Evolutionary conservation across 2,329 filamentous ascomycete genomes (phyloP).

Genomic region (Mycosphaerella sp.): DNA sequence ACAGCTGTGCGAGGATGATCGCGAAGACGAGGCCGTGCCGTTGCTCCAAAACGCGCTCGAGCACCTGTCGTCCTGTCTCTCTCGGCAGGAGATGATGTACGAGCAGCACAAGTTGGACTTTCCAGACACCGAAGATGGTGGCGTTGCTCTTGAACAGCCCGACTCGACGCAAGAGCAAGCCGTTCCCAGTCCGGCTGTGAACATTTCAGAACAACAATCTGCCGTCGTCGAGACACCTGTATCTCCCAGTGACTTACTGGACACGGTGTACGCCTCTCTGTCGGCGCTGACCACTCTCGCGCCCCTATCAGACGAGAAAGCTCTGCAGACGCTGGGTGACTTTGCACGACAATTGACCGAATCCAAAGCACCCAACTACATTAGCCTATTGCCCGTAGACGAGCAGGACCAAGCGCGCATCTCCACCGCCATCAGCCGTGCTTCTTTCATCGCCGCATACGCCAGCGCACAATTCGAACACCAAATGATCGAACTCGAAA

Average conservation of each 20-base stretch:
- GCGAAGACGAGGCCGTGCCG: slow-evolving; percentile 44
- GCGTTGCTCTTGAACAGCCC: slow-evolving; percentile 22
- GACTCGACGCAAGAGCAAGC: slow-evolving; percentile 10
- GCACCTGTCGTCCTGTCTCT: slow-evolving; percentile 49
- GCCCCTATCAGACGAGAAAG: slow-evolving; percentile 46
- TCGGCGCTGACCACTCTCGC: slow-evolving; percentile 41
- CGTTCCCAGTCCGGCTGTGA: slow-evolving; percentile 21
- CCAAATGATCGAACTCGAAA: slow-evolving; percentile 44
- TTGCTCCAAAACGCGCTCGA: slow-evolving; percentile 56
- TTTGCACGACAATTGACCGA: slow-evolving; percentile 52
- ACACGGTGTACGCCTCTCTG: slow-evolving; percentile 61
- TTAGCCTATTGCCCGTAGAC: slow-evolving; percentile 34
- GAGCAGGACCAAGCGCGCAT: slow-evolving; percentile 28
- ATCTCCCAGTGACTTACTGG: slow-evolving; percentile 58
- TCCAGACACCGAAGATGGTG: slow-evolving; percentile 31
- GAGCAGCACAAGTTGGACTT: slow-evolving; percentile 35
- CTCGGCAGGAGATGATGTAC: slow-evolving; percentile 42
- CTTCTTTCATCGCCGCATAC: slow-evolving; percentile 51
- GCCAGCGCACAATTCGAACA: slow-evolving; percentile 52
- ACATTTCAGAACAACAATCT: slow-evolving; percentile 51
- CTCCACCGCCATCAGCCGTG: slow-evolving; percentile 48
- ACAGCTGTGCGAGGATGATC: slow-evolving; percentile 47
- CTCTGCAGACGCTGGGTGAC: slow-evolving; percentile 48
- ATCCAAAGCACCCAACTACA: slow-evolving; percentile 49
- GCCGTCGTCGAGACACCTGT: slow-evolving; percentile 61